Conservation (phyloP, 2,329 filamentous ascomycete genomes). For the Tolypocladium tundrense region DNA sequence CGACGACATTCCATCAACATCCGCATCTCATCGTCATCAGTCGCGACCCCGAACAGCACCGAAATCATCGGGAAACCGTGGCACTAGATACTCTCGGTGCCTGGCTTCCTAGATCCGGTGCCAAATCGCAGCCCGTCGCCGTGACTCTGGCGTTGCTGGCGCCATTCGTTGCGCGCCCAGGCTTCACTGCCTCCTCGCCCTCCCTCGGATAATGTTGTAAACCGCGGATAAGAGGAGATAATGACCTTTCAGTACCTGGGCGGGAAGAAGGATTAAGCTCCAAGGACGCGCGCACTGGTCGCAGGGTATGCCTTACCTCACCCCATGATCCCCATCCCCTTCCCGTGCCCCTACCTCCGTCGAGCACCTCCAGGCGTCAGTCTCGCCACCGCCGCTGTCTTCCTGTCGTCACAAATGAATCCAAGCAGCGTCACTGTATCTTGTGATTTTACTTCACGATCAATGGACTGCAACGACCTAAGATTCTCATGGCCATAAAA, state of each 20-base stretch:
- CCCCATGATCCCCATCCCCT: constrained; percentile 10
- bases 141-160: not conserved
- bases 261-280: constrained; percentile 14
- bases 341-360: constrained; percentile 7
- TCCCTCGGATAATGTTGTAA: constrained; percentile 22
- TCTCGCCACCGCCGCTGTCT: constrained; percentile 3
- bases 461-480: constrained; percentile 3
- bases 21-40: constrained; percentile 13
- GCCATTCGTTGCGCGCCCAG: constrained; percentile 1
- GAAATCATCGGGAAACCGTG: constrained; percentile 13
- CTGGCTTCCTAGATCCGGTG: constrained; percentile 8
- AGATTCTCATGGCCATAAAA: not conserved
- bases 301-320: constrained; percentile 21
- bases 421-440: constrained; percentile 6
- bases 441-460: constrained; percentile 5
- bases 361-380: not conserved
- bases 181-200: constrained; percentile 10
- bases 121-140: constrained; percentile 5
- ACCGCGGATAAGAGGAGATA: constrained; percentile 16
- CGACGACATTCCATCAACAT: constrained; percentile 20
- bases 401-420: constrained; percentile 2
- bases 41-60: constrained; percentile 10
- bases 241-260: constrained; percentile 8
- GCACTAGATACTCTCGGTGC: constrained; percentile 10
- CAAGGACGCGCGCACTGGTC: constrained; percentile 11